These are phyloP conservation scores for Ceratocystis huliohia DNA, from an alignment of 2,329 filamentous ascomycete genomes.

Conservation along the genomic window DNA sequence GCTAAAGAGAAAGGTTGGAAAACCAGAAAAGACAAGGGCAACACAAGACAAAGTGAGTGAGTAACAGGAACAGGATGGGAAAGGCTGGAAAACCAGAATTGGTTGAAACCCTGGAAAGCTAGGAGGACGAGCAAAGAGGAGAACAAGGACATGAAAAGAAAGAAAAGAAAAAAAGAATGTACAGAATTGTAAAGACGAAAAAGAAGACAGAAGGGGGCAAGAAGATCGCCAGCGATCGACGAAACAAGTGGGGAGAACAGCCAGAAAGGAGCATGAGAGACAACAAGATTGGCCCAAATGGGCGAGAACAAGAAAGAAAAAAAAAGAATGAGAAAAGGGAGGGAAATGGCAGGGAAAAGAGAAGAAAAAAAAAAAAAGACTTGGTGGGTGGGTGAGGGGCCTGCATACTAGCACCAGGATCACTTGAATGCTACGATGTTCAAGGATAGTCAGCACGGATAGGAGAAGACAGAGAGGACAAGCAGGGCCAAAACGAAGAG, in stretches of 20 bases:
- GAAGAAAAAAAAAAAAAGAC: background rate
- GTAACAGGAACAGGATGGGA: background rate
- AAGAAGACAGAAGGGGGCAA: slow-evolving; percentile 7
- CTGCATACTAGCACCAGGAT: background rate
- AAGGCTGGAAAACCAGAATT: background rate
- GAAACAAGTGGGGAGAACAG: background rate
- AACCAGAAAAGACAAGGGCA: background rate
- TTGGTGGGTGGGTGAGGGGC: background rate
- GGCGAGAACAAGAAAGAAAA: background rate
- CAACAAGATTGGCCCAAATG: background rate
- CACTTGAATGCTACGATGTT: background rate
- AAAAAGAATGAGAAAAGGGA: background rate
- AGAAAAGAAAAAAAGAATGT: background rate
- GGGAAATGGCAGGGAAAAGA: background rate
- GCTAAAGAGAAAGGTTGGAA: background rate
- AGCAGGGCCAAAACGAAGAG: background rate
- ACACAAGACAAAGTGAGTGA: background rate
- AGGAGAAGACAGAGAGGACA: background rate
- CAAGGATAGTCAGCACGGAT: background rate
- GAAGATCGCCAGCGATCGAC: slow-evolving; percentile 4
- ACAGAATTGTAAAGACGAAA: background rate
- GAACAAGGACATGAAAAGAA: background rate
- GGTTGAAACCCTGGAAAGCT: background rate
- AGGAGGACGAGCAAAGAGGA: background rate
- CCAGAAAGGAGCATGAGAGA: background rate